phyloP scores from a whole-genome alignment of 2,329 filamentous ascomycete species.

The Hirsutella minnesotensis region DNA sequence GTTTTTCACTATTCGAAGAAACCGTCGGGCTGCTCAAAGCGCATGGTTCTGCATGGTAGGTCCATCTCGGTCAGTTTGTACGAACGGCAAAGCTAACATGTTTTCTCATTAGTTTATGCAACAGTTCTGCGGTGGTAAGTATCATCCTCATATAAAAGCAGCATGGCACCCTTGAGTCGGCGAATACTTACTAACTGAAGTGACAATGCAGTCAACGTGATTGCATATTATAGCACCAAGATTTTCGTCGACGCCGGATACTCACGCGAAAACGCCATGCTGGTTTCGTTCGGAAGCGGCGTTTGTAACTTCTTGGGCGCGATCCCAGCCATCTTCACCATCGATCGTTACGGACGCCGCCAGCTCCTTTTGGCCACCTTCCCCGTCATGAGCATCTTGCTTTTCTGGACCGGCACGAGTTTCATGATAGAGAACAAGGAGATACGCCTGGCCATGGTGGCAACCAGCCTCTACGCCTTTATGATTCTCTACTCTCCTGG shows the following conservation, averaged over 20 bases:
- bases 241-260: conserved; percentile 29
- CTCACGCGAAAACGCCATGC: conserved; percentile 27
- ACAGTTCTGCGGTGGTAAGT: conserved; percentile 4
- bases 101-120: conserved; percentile 3
- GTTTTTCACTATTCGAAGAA: conserved; percentile 24
- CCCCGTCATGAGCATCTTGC: conserved; percentile 42
- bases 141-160: not conserved
- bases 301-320: conserved; percentile 47
- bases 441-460: conserved; percentile 20
- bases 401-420: conserved; percentile 40
- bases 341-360: conserved; percentile 46
- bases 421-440: conserved; percentile 24
- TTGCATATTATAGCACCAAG: conserved; percentile 42
- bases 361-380: conserved; percentile 44
- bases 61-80: not conserved
- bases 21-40: conserved; percentile 22
- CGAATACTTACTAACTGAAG: too few species aligned
- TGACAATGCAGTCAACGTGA: conserved; percentile 32
- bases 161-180: too few species aligned
- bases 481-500: conserved; percentile 34
- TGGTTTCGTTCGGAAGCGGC: conserved; percentile 45
- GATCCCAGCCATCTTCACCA: conserved; percentile 45
- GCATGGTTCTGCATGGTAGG: conserved; percentile 24
- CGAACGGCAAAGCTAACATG: too few species aligned
- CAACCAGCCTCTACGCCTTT: conserved; percentile 26